Base-by-base conservation (phyloP, 768 basidiomycete genomes). In the Filobasidium wieringae region DNA sequence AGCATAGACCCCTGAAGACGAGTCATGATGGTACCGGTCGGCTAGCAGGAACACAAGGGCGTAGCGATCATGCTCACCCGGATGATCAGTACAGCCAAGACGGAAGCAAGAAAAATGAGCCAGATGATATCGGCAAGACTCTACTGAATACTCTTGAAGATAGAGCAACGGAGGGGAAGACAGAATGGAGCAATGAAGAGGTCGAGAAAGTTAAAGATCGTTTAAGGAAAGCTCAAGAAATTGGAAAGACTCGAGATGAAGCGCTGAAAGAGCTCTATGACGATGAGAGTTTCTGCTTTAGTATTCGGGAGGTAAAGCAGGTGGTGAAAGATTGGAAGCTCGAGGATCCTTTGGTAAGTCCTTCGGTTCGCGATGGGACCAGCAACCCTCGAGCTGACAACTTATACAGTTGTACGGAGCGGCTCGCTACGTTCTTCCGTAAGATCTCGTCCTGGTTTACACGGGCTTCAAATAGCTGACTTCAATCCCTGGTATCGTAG, bases 391-490 rank as follows among this genome's bases (percentile, higher is more conserved):
- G 17, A 37, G 2, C 7, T 15, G 27, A 40, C 24, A 17, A 7
- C n/a, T 19, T 41, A 15, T 24, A 14, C 27, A 58, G 56, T 22
- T 58, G 22, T 49, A 58, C 49, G 36, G 34, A 1, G 33, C 41
- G 9, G 32, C 45, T 31, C 56, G 56, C 30, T 58, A 39, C 27
- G 56, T 58, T 14, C 33, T 58, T 4, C 56, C 56, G 56, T 58
- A 26, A 14, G 41, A n/a, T n/a, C n/a, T n/a, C n/a, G n/a, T n/a
- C n/a, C n/a, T n/a, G n/a, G n/a, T n/a, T n/a, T n/a, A n/a, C n/a
- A n/a, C n/a, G n/a, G n/a, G 6, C 36, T 54, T 37, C 26, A 5
- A 7, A 5, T 39, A 15, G 1, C 22, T 19, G 6, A 4, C 14
- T 4, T 22, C 30, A 4, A 5, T 39, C 1, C 2, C 8, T 9